Evolutionary conservation across 2,329 filamentous ascomycete genomes (phyloP).

Genomic region (Penicillium sp.): DNA sequence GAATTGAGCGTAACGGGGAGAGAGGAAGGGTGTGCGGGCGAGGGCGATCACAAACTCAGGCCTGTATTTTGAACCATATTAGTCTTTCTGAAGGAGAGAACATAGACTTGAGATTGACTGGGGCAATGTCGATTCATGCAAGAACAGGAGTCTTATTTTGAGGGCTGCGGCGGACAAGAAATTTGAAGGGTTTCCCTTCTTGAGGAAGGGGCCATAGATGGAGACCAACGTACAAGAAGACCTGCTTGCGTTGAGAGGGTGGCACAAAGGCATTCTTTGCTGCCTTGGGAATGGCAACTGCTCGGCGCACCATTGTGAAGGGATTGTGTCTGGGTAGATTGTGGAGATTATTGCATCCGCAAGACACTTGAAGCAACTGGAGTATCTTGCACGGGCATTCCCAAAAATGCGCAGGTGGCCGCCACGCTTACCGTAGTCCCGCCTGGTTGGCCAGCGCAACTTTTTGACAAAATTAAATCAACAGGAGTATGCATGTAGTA

Average conservation of each 20-base stretch:
- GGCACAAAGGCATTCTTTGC: conserved; percentile 22
- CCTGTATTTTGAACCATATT: conserved; percentile 41
- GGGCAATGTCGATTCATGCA: too few relatives aligned
- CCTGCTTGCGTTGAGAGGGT: conserved; percentile 38
- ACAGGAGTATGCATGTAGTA: neutral
- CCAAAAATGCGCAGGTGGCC: conserved; percentile 31
- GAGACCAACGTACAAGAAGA: conserved; percentile 49
- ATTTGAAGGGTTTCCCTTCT: conserved; percentile 5
- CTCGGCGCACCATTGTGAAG: conserved; percentile 27
- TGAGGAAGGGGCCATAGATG: neutral
- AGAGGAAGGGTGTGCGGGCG: conserved; percentile 64
- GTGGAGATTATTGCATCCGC: conserved; percentile 1
- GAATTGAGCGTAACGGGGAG: conserved; percentile 81
- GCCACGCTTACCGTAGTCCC: conserved; percentile 27
- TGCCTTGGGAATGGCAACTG: conserved; percentile 24
- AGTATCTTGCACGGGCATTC: conserved; percentile 24
- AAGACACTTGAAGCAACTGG: conserved; percentile 10
- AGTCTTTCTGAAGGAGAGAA: neutral
- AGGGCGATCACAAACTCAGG: conserved; percentile 77
- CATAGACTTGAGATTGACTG: too few relatives aligned
- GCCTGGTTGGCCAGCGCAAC: too few relatives aligned
- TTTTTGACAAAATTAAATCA: neutral
- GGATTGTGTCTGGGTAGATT: conserved; percentile 6
- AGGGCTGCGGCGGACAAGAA: conserved; percentile 5
- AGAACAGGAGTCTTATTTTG: neutral